Conservation (phyloP, 75 land plant species). For the Pinus albicaulis region DNA sequence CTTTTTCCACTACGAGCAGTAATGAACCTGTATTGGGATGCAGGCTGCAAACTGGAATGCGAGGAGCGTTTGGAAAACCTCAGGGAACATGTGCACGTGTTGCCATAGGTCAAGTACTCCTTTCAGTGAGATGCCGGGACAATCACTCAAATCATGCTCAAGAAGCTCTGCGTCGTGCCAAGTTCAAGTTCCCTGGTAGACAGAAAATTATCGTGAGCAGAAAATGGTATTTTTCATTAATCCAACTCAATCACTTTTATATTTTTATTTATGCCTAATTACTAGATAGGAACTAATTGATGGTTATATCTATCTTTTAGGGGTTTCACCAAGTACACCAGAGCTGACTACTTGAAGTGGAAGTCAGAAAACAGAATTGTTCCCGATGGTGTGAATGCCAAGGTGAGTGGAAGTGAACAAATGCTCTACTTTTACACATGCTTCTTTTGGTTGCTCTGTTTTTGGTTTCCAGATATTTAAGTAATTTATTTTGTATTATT, state of each 20-base stretch:
- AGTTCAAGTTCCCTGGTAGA: constrained; percentile 74
- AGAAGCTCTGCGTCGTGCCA: constrained; percentile 63
- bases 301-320: constrained; percentile 12
- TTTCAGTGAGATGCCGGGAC: constrained; percentile 66
- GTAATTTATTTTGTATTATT: not conserved
- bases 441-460: not conserved
- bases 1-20: not conserved
- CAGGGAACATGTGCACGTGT: constrained; percentile 70
- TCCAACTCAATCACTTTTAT: not conserved
- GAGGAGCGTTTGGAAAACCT: constrained; percentile 73
- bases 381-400: constrained; percentile 66
- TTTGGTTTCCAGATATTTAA: not conserved
- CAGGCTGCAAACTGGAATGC: constrained; percentile 74
- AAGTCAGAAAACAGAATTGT: constrained; percentile 58
- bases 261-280: not conserved
- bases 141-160: constrained; percentile 51
- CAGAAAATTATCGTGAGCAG: constrained; percentile 70
- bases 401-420: constrained; percentile 22
- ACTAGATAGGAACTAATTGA: not conserved
- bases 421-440: too few relatives aligned
- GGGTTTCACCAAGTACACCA: constrained; percentile 65
- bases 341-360: constrained; percentile 55
- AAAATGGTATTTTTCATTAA: constrained; percentile 38
- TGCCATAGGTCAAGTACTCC: constrained; percentile 58
- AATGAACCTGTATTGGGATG: not conserved